These are phyloP conservation scores for Naganishia sp. DNA, from an alignment of 1,284 basidiomycete species.

Conservation along the genomic window DNA sequence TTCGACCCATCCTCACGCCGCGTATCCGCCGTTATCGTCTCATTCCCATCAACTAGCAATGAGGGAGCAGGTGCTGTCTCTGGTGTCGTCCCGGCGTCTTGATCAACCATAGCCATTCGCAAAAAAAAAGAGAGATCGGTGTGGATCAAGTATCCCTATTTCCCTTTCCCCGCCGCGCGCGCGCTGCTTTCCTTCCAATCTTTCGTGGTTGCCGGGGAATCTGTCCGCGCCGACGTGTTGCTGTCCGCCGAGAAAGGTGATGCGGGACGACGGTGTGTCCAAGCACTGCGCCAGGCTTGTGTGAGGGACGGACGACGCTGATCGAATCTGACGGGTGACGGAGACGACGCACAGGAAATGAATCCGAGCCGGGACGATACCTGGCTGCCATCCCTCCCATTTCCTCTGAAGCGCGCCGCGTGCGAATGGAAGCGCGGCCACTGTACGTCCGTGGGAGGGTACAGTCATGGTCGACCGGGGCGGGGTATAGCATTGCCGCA, in stretches of 20 bases:
- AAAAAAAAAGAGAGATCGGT: no score
- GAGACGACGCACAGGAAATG: background rate
- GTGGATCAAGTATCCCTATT: no score
- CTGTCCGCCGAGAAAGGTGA: background rate
- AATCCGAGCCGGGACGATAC: background rate
- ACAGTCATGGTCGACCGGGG: no score
- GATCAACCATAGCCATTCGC: constrained; percentile 15
- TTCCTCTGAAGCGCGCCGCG: no score
- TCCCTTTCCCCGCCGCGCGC: no score
- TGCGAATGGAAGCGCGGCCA: no score
- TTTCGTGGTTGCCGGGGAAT: constrained; percentile 4
- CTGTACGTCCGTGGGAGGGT: no score
- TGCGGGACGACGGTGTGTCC: constrained; percentile 1
- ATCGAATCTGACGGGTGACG: background rate
- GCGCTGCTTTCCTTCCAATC: no score
- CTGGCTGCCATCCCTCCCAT: background rate
- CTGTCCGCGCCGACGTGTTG: background rate
- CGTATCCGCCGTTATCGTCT: constrained; percentile 4
- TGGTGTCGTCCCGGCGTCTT: constrained; percentile 8
- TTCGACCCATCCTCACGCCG: background rate
- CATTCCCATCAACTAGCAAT: background rate
- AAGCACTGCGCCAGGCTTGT: constrained; percentile 21
- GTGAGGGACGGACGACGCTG: background rate
- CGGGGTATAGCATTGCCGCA: no score
- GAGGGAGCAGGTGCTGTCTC: constrained; percentile 11